Conservation (phyloP, 495 filamentous ascomycete genomes). For the Neurospora cerealis region DNA sequence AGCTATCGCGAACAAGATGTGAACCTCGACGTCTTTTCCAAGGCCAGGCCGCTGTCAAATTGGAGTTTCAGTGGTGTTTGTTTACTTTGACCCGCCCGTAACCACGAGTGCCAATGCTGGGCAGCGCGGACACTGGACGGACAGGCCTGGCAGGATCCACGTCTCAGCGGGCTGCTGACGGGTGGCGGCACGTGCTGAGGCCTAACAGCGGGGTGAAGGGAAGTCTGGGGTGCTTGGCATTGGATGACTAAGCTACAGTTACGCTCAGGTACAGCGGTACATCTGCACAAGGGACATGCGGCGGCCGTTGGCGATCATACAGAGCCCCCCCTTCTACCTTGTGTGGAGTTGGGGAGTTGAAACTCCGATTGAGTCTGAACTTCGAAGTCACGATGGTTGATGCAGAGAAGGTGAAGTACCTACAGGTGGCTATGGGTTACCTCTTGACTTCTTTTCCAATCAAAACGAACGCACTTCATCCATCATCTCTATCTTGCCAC, state of each 20-base stretch:
- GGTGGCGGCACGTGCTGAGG: not conserved
- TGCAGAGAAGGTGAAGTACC: not conserved
- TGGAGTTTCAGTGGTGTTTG: conserved; percentile 12
- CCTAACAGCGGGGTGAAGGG: not conserved
- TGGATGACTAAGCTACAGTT: not conserved
- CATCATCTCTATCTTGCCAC: not conserved
- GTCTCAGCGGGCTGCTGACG: not conserved
- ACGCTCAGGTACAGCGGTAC: not conserved
- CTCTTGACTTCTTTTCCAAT: not conserved
- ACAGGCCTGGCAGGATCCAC: not conserved
- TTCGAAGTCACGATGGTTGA: not conserved
- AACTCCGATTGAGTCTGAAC: not conserved
- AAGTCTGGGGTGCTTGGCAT: not conserved
- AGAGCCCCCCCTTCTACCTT: not conserved
- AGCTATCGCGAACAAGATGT: conserved; percentile 1
- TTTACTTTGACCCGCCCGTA: conserved; percentile 13
- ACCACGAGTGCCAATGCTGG: not conserved
- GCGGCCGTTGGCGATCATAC: not conserved
- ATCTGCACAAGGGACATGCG: not conserved
- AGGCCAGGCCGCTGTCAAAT: not conserved
- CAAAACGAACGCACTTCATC: not conserved
- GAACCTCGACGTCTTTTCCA: not conserved
- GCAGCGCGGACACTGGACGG: not conserved
- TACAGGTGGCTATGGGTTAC: not conserved
- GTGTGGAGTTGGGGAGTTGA: not conserved